Conservation (phyloP, 176 grass and related monocot genomes). For the Aegilops umbellulata region DNA sequence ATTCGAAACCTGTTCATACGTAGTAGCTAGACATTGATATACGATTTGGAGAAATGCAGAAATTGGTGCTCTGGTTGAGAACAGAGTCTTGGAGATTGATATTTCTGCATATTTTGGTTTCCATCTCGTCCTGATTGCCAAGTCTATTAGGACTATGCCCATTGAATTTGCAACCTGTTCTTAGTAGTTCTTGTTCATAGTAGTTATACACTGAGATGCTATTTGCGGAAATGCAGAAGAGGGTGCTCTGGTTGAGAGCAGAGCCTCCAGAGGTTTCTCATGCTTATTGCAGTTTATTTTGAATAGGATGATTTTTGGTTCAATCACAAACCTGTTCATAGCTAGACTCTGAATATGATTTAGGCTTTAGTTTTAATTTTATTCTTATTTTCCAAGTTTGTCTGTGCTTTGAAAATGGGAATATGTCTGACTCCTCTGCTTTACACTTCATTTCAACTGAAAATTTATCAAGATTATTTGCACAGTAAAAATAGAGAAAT, state of each 20-base stretch:
- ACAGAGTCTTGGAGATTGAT: not conserved
- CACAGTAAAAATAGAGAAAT: not conserved
- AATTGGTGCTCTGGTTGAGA: not conserved
- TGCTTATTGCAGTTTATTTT: not conserved
- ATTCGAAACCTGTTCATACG: slow-evolving; percentile 47
- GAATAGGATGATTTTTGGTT: not conserved
- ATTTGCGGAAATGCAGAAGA: slow-evolving; percentile 6
- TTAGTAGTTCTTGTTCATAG: slow-evolving; percentile 22
- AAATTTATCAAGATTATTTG: not conserved
- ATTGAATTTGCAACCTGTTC: slow-evolving; percentile 15
- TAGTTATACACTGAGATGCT: not conserved
- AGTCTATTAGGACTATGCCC: not conserved
- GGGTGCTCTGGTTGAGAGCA: not conserved
- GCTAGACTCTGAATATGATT: not conserved
- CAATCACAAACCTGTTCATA: not conserved
- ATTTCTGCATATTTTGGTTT: not conserved
- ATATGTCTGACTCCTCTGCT: not conserved
- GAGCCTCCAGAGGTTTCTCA: not conserved
- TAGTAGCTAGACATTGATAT: slow-evolving; percentile 17
- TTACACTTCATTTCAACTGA: not conserved
- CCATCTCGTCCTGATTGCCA: not conserved
- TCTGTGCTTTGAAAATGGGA: not conserved
- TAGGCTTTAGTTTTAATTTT: not conserved
- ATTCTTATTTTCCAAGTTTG: not conserved
- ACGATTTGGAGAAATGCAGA: slow-evolving; percentile 10